Conservation (phyloP, 2,329 filamentous ascomycete genomes). For the Didymella sp. region DNA sequence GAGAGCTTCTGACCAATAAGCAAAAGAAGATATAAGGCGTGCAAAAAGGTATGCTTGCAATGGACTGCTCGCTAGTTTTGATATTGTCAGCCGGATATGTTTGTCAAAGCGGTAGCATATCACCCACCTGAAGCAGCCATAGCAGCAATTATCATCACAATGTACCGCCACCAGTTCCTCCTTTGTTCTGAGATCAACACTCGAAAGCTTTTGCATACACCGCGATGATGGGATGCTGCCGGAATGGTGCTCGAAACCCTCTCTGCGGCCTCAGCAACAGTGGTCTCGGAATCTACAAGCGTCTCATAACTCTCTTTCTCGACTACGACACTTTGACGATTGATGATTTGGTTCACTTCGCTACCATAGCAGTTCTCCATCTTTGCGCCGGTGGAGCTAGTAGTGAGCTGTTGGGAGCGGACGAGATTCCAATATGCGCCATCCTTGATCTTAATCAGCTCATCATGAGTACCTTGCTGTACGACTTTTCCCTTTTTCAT, state of each 20-base stretch:
- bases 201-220: slow-evolving; percentile 8
- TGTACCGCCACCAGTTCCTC: slow-evolving; percentile 22
- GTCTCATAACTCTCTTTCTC: slow-evolving; percentile 25
- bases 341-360: slow-evolving; percentile 9
- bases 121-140: slow-evolving; percentile 32
- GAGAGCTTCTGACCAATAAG: slow-evolving; percentile 27
- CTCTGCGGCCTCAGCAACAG: background rate
- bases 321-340: slow-evolving; percentile 46
- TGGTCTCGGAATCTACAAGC: slow-evolving; percentile 15
- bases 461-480: slow-evolving; percentile 76
- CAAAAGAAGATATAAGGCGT: slow-evolving; percentile 32
- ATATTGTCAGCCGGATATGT: background rate
- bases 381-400: slow-evolving; percentile 48
- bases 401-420: slow-evolving; percentile 75
- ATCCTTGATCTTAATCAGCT: slow-evolving; percentile 64
- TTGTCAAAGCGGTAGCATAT: background rate
- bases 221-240: background rate
- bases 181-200: slow-evolving; percentile 31
- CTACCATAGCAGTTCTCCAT: background rate
- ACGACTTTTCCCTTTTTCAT: slow-evolving; percentile 71
- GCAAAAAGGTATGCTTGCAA: slow-evolving; percentile 37
- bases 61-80: slow-evolving; percentile 26
- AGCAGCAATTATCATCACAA: slow-evolving; percentile 27
- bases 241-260: background rate
- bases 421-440: slow-evolving; percentile 73